Evolutionary conservation across 805 yeast species (phyloP).

Genomic region (Soucietia sequanensis): DNA sequence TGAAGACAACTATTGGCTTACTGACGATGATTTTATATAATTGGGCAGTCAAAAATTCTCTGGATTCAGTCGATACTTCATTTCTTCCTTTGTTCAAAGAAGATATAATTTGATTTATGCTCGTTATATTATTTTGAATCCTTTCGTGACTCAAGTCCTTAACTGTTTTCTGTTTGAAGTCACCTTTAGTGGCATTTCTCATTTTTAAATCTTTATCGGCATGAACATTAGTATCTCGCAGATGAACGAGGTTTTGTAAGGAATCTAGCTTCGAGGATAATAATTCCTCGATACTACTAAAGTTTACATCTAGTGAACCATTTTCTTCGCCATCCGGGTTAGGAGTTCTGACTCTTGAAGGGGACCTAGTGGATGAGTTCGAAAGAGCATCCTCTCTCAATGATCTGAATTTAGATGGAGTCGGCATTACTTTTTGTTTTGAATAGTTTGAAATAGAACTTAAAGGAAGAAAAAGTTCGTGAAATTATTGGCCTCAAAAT

Average conservation of each 20-base stretch:
- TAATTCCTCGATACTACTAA: slow-evolving; percentile 33
- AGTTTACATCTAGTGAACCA: slow-evolving; percentile 33
- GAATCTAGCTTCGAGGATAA: slow-evolving; percentile 29
- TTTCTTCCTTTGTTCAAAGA: slow-evolving; percentile 42
- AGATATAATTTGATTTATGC: slow-evolving; percentile 45
- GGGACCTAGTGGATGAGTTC: slow-evolving; percentile 28
- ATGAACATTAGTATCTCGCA: slow-evolving; percentile 6
- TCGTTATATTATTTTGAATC: slow-evolving; percentile 33
- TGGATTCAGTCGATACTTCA: slow-evolving; percentile 44
- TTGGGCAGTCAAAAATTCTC: slow-evolving; percentile 52
- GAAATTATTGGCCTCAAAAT: too few relatives aligned
- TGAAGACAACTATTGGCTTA: slow-evolving; percentile 35
- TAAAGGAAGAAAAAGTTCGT: too few relatives aligned
- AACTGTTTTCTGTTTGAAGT: slow-evolving; percentile 26
- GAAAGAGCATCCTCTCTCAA: slow-evolving; percentile 20
- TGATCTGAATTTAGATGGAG: slow-evolving; percentile 2
- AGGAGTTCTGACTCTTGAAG: slow-evolving; percentile 36
- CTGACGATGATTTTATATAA: slow-evolving; percentile 46
- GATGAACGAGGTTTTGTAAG: slow-evolving; percentile 18
- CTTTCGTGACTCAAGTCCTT: slow-evolving; percentile 30
- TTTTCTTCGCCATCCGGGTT: slow-evolving; percentile 35
- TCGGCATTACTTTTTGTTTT: neutral
- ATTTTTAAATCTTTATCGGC: slow-evolving; percentile 8
- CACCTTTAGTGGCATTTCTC: slow-evolving; percentile 10
- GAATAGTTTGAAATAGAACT: too few relatives aligned